Evolutionary conservation across 2,329 filamentous ascomycete genomes (phyloP), one percentile per base, ranked within the genome.

Genomic region (Colletotrichum trifolii): DNA sequence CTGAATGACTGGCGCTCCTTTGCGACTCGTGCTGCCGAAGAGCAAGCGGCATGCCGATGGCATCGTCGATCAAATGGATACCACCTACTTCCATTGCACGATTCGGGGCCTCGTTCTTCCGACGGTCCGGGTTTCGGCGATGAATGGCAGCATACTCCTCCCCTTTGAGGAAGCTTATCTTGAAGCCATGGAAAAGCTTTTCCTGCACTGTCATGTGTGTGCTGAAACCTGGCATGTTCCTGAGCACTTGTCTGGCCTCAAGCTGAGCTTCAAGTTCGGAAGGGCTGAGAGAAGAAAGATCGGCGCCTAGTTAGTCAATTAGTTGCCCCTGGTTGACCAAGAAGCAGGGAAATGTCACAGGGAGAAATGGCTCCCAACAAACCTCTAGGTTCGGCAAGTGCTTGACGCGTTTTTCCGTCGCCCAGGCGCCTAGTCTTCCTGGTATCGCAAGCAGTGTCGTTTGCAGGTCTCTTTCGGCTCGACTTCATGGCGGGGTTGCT

Each of bases 121-220:
- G 34, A 53, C 10, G 33, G n/a, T 46, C 15, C 33, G 36, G 25
- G 8, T 25, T 15, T 40, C 38, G 2, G 9, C 25, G 11, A 12
- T 47, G 43, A 12, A 47, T 15, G 8, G 45, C 34, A 12, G 46
- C 35, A 13, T 48, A 17, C 8, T 35, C 45, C 10, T 17, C 25
- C 3, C 2, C 42, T 40, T 17, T 43, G 6, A 40, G 52, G 11
- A 48, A 48, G 8, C 15, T 33, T 8, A 34, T 13, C 8, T 43
- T 33, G 8, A 54, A 2, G 6, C 63, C 63, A 9, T 53, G 15
- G 2, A 35, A 17, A 12, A 66, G 52, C 36, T 54, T 66, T 13
- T 66, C 59, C 35, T 45, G 42, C 8, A 58, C 48, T 8, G 15
- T 56, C 47, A 63, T 57, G n/a, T 39, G 25, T 7, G 40, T 9